Conservation (phyloP, 2,329 filamentous ascomycete species). For the Venturia nashicola region DNA sequence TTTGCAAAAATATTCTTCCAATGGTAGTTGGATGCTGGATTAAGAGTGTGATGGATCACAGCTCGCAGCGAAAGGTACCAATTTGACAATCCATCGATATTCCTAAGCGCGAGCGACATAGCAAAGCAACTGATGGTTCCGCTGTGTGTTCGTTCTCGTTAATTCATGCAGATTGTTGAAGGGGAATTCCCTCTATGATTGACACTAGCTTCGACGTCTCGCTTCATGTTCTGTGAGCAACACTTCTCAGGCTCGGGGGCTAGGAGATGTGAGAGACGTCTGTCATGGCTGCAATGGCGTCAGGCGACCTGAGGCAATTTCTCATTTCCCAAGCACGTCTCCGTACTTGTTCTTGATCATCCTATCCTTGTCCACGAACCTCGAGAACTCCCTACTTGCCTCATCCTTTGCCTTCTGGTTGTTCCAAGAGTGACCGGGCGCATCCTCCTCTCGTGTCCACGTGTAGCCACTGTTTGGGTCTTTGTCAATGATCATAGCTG, state of each 20-base stretch:
- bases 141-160: neutral
- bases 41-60: too few species aligned
- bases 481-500: conserved; percentile 56
- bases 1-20: too few species aligned
- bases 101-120: too few species aligned
- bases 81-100: too few species aligned
- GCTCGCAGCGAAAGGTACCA: too few species aligned
- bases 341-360: conserved; percentile 12
- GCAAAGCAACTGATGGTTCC: too few species aligned
- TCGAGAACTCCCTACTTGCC: neutral
- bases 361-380: conserved; percentile 7
- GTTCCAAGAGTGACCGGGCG: conserved; percentile 24
- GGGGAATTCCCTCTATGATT: neutral
- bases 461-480: conserved; percentile 17
- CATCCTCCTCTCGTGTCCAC: conserved; percentile 61
- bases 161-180: neutral
- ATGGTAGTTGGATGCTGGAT: too few species aligned
- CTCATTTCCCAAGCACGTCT: conserved; percentile 13
- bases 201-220: neutral
- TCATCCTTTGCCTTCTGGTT: conserved; percentile 10
- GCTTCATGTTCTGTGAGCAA: neutral
- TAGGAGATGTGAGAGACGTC: too few species aligned
- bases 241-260: neutral
- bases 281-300: neutral
- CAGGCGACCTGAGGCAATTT: neutral